A percentile compares a stretch with the other conserved stretches of the same genome.
Conservation (phyloP, 106 monocot genomes). For the Dioscorea dumetorum region DNA sequence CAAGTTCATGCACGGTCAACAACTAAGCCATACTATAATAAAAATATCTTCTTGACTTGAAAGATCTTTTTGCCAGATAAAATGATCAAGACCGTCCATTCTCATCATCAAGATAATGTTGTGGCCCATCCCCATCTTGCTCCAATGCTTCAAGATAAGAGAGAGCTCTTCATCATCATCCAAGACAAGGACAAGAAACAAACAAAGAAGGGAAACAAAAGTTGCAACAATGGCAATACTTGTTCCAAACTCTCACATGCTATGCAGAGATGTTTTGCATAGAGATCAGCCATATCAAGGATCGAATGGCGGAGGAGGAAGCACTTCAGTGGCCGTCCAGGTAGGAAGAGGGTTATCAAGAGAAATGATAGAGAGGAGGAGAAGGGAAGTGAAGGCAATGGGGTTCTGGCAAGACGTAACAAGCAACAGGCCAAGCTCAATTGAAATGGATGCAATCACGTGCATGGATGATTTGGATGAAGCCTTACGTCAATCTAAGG, state of each 20-base stretch:
- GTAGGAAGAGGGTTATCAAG: slow-evolving; percentile 4
- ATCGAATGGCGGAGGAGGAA: slow-evolving; percentile 3
- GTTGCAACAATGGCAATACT: slow-evolving; percentile 23
- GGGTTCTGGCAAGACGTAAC: slow-evolving; percentile 45
- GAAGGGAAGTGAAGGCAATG: slow-evolving; percentile 4
- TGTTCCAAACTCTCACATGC: slow-evolving; percentile 13
- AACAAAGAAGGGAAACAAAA: neutral
- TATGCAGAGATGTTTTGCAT: slow-evolving; percentile 9
- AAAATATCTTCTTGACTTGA: too few species aligned
- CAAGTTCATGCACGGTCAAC: too few species aligned
- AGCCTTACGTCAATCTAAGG: slow-evolving; percentile 35
- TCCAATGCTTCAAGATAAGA: too few species aligned
- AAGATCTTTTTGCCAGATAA: too few species aligned
- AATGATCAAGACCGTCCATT: neutral
- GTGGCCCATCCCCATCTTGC: neutral
- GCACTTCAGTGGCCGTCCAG: slow-evolving; percentile 1
- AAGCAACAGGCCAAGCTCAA: slow-evolving; percentile 18
- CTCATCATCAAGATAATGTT: neutral
- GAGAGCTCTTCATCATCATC: too few species aligned
- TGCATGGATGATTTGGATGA: slow-evolving; percentile 58
- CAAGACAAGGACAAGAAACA: too few species aligned
- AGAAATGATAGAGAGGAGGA: neutral
- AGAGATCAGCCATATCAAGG: slow-evolving; percentile 8
- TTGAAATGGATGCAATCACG: slow-evolving; percentile 62
- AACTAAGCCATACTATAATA: too few species aligned